A percentile compares a stretch with the other conserved stretches of the same genome.
These are phyloP conservation scores for Trichophyton simii DNA, from an alignment of 2,329 filamentous ascomycete genomes.

Conservation along the genomic window DNA sequence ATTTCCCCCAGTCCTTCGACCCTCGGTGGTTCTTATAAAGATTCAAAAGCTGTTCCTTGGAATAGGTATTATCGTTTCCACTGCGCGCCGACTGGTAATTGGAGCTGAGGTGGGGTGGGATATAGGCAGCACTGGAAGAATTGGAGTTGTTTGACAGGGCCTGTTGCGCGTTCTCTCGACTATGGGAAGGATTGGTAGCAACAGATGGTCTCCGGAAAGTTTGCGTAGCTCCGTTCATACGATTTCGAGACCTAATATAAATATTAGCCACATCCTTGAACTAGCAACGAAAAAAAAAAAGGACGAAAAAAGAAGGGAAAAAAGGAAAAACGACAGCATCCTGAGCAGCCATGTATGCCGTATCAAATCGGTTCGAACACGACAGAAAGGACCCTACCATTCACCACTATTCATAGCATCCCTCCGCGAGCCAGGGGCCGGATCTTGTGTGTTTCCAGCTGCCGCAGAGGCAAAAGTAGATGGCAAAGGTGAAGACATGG, in stretches of 20 bases:
- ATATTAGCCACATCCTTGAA: background rate
- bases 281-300: background rate
- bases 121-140: slow-evolving; percentile 40
- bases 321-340: background rate
- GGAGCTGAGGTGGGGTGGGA: slow-evolving; percentile 48
- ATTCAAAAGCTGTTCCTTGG: slow-evolving; percentile 64
- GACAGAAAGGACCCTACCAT: slow-evolving; percentile 47
- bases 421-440: slow-evolving; percentile 47
- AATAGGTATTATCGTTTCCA: slow-evolving; percentile 51
- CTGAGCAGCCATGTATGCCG: background rate
- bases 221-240: slow-evolving; percentile 53
- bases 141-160: slow-evolving; percentile 26
- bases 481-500: slow-evolving; percentile 62
- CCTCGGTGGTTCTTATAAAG: slow-evolving; percentile 53
- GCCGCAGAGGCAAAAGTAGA: slow-evolving; percentile 77
- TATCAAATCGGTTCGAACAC: background rate
- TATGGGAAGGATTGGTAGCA: slow-evolving; percentile 41
- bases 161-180: slow-evolving; percentile 31
- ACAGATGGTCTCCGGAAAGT: slow-evolving; percentile 54
- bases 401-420: slow-evolving; percentile 53
- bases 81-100: slow-evolving; percentile 39
- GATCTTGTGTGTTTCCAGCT: slow-evolving; percentile 56
- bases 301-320: background rate
- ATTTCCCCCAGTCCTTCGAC: slow-evolving; percentile 43
- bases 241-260: slow-evolving; percentile 40